Percentiles rank a stretch among this genome's conserved stretches.
Evolutionary conservation across 768 basidiomycete genomes (phyloP).

Genomic region (Tricholoma sp.): DNA sequence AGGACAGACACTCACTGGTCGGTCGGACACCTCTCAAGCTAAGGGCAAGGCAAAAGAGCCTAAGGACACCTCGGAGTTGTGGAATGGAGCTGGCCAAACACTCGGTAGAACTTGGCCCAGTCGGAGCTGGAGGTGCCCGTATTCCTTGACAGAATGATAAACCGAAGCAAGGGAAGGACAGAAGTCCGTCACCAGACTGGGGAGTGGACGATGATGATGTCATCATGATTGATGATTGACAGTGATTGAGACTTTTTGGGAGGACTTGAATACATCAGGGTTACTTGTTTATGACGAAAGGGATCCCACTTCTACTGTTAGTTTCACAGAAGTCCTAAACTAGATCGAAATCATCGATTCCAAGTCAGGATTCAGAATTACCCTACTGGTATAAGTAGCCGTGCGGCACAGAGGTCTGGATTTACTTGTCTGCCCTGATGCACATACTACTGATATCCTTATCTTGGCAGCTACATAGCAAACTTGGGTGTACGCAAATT

Average conservation of each 20-base stretch:
- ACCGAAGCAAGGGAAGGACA: slow-evolving; percentile 32
- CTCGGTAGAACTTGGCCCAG: slow-evolving; percentile 41
- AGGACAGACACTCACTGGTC: slow-evolving; percentile 64
- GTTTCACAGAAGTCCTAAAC: too few species aligned
- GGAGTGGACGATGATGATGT: slow-evolving; percentile 82
- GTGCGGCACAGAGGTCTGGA: too few species aligned
- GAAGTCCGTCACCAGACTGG: slow-evolving; percentile 76
- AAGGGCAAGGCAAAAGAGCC: slow-evolving; percentile 54
- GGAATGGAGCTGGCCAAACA: slow-evolving; percentile 46
- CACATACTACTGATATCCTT: too few species aligned
- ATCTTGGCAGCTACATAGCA: too few species aligned
- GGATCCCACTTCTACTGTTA: too few species aligned
- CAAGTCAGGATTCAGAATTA: too few species aligned
- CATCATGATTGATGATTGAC: slow-evolving; percentile 61
- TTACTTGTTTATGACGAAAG: too few species aligned
- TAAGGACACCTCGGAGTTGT: slow-evolving; percentile 29
- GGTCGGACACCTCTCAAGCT: slow-evolving; percentile 32
- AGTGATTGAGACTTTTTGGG: slow-evolving; percentile 48
- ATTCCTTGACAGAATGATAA: slow-evolving; percentile 37
- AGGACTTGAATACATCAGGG: background rate
- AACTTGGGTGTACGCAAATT: too few species aligned
- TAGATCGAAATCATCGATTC: too few species aligned
- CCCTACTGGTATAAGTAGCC: too few species aligned
- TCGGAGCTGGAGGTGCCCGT: slow-evolving; percentile 53
- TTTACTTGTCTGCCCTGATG: too few species aligned